These are phyloP conservation scores for Ambrosiella beaveri DNA, from an alignment of 2,329 filamentous ascomycete species.

Conservation along the genomic window DNA sequence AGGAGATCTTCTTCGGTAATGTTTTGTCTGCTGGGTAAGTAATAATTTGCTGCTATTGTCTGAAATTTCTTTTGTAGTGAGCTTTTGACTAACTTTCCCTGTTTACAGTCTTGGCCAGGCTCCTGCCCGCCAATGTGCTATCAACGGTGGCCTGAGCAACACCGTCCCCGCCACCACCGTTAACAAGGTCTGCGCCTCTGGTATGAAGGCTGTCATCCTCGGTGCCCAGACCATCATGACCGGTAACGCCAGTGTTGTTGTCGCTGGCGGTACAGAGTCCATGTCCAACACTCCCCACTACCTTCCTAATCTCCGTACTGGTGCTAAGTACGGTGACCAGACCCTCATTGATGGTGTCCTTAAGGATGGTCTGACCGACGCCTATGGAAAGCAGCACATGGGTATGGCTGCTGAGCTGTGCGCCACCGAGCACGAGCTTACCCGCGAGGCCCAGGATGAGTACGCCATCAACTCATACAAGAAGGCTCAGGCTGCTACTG, in stretches of 20 bases:
- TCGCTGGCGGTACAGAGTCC: slow-evolving; percentile 89
- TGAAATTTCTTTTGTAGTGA: slow-evolving; percentile 9
- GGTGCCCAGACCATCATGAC: slow-evolving; percentile 96
- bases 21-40: slow-evolving; percentile 84
- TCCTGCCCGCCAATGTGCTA: slow-evolving; percentile 83
- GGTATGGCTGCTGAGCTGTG: slow-evolving; percentile 86
- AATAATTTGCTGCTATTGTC: neutral
- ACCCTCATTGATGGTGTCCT: slow-evolving; percentile 77
- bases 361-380: slow-evolving; percentile 87
- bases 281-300: slow-evolving; percentile 99
- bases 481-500: slow-evolving; percentile 74
- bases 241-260: slow-evolving; percentile 79
- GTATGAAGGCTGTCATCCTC: slow-evolving; percentile 84
- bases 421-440: slow-evolving; percentile 63
- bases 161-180: slow-evolving; percentile 75
- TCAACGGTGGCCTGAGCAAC: slow-evolving; percentile 70
- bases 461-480: slow-evolving; percentile 94
- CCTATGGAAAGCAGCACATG: slow-evolving; percentile 95
- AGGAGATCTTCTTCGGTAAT: slow-evolving; percentile 97
- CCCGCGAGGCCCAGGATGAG: slow-evolving; percentile 74
- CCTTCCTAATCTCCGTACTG: slow-evolving; percentile 68
- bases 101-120: slow-evolving; percentile 70
- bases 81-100: neutral
- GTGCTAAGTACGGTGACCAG: slow-evolving; percentile 88
- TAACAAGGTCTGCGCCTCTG: slow-evolving; percentile 98